Base-by-base conservation (phyloP, 179 eudicot genomes). In the Actinidia arguta region DNA sequence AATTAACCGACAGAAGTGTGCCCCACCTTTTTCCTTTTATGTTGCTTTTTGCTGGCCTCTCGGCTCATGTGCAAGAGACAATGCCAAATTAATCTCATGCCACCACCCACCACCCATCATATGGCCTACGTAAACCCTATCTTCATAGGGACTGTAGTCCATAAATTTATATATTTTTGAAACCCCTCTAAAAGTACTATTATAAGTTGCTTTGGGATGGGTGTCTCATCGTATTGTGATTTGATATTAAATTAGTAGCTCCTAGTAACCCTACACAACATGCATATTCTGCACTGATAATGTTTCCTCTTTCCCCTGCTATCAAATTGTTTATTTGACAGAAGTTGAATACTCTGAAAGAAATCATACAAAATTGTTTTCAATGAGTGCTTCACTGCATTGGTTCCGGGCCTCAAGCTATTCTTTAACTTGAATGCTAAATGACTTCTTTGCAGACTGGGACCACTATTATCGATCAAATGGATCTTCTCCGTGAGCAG, bases 401-500 rank as follows among this genome's bases (percentile, higher is more conserved):
- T 64, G 16, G 24, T 39, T 39, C 42, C 2, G 2, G 42, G 42
- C 47, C 67, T 72, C 59, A 44, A 77, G 58, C 75, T 68, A 24
- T 75, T 58, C 25, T 80, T 67, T 55, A 61, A 17, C 64, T 71
- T 52, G 25, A 22, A 61, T 55, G 47, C 69, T 83, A 58, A 64
- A 50, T 62, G 44, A 71, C 36, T 8, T 63, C 18, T 76, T 75
- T 71, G 36, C 81, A 97, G 99, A 96, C 89, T 78, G 96, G 87
- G 39, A 87, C 93, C 72, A 85, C 94, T 82, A 75, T 89, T 83
- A 88, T 94, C 24, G 99, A 97, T 89, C 94, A 97, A 88, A 93
- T 93, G 93, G 99, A 97, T 89, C 96, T 97, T 68, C 89, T 94
- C 44, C 94, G 88, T 78, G 99, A 97, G 91, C 99, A 97, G 87